Conservation (phyloP, 345 rosid species). For the Nephelium lappaceum region DNA sequence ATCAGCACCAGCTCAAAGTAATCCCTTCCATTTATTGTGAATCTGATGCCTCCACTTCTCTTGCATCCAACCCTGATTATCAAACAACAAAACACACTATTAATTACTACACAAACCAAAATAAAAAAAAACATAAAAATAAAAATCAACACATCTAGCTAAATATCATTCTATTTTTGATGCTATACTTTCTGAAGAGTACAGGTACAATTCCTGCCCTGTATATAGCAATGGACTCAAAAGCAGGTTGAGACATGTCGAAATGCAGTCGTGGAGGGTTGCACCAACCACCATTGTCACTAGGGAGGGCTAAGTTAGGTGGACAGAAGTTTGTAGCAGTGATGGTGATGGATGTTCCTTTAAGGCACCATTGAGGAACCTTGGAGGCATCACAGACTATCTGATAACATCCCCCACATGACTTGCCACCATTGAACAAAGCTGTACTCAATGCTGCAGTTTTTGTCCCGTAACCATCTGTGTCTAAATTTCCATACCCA, state of each 20-base stretch:
- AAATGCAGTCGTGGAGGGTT: constrained; percentile 76
- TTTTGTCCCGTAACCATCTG: constrained; percentile 64
- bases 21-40: constrained; percentile 64
- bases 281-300: constrained; percentile 82
- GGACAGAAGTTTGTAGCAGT: constrained; percentile 88
- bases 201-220: constrained; percentile 76
- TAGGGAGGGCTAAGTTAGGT: constrained; percentile 63
- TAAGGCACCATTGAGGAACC: constrained; percentile 68
- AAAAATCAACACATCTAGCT: no score
- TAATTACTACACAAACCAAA: neutral
- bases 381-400: constrained; percentile 51
- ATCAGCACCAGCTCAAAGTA: constrained; percentile 75
- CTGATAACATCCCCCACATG: constrained; percentile 74
- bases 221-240: constrained; percentile 67
- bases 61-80: constrained; percentile 55
- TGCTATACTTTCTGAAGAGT: constrained; percentile 51
- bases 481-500: constrained; percentile 71
- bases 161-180: neutral
- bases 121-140: no score
- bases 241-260: constrained; percentile 82
- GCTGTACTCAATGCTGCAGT: constrained; percentile 77
- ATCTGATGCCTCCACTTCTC: constrained; percentile 73
- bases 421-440: constrained; percentile 59
- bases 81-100: neutral
- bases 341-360: constrained; percentile 58